Percentiles rank a stretch among this genome's conserved stretches.
Conservation (phyloP, 108 stramenopile genomes). For the Aurantiochytrium sp. region DNA sequence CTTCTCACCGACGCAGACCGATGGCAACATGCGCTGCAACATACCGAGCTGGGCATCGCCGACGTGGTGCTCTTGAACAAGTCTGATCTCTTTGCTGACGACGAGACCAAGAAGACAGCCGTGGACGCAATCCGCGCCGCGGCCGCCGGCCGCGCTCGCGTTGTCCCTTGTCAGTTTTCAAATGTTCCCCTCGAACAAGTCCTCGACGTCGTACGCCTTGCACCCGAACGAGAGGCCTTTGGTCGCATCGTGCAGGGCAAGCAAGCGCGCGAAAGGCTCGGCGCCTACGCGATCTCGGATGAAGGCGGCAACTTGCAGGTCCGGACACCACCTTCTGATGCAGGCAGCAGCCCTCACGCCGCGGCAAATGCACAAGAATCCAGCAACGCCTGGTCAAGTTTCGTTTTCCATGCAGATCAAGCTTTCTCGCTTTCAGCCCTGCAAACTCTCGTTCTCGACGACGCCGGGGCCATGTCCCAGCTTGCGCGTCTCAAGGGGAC, state of each 20-base stretch:
- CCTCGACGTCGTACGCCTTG: neutral
- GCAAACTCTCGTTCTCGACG: neutral
- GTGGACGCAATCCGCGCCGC: neutral
- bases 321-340: neutral
- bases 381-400: neutral
- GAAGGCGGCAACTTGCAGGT: neutral
- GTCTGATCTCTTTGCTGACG: neutral
- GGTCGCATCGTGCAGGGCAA: neutral
- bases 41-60: neutral
- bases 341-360: too few species aligned
- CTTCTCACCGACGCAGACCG: neutral
- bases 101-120: neutral
- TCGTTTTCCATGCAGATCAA: neutral
- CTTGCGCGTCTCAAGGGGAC: neutral
- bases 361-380: neutral
- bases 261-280: neutral
- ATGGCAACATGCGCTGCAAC: neutral
- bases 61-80: constrained; percentile 14
- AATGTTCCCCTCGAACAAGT: neutral
- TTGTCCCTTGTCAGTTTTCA: neutral
- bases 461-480: neutral
- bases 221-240: neutral
- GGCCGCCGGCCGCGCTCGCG: neutral
- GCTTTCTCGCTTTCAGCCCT: neutral
- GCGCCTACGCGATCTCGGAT: neutral